Base-by-base conservation (phyloP, 1,284 basidiomycete genomes). In the Ganoderma boninense region DNA sequence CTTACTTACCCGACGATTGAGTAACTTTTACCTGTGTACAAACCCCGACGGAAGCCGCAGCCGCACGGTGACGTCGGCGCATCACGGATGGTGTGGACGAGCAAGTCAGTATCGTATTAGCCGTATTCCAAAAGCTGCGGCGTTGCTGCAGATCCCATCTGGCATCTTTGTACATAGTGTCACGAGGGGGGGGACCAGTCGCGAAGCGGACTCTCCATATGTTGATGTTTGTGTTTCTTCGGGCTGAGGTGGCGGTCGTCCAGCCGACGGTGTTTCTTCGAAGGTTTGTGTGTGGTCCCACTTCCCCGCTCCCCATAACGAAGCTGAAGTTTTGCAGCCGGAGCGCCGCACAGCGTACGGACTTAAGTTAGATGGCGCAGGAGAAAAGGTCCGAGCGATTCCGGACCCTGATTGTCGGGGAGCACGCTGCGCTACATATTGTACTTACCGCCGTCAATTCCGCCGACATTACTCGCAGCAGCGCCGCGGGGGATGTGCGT, bases 351-450 rank as follows among this genome's bases (percentile, higher is more conserved):
- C 42, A 59, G 60, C 59, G 59, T 65, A 52, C 64, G 64, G 68
- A 54, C 64, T 40, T 65, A 64, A 54, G 59, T 40, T 65, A 64
- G 62, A 18, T 1, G 32, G 42, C 7, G 14, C 11, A 10, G 2
- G 11, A 16, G 13, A 5, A 29, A n/a, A n/a, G 18, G 57, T 26
- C 23, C 49, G 40, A 13, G 8, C 38, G 14, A 23, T 29, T 43
- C 62, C 35, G 46, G 63, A 42, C 11, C 67, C 63, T 69, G 67
- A 65, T 65, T 62, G 57, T 54, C 67, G 20, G 49, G 29, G 29
- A n/a, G 35, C 52, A 38, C 11, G 62, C 32, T n/a, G 18, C 29
- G 29, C 29, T 32, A 32, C n/a, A n/a, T n/a, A n/a, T n/a, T n/a
- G n/a, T n/a, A n/a, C n/a, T n/a, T n/a, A n/a, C n/a, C n/a, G n/a